Base-by-base conservation (phyloP, 2,329 filamentous ascomycete species). In the Cercospora sojina region DNA sequence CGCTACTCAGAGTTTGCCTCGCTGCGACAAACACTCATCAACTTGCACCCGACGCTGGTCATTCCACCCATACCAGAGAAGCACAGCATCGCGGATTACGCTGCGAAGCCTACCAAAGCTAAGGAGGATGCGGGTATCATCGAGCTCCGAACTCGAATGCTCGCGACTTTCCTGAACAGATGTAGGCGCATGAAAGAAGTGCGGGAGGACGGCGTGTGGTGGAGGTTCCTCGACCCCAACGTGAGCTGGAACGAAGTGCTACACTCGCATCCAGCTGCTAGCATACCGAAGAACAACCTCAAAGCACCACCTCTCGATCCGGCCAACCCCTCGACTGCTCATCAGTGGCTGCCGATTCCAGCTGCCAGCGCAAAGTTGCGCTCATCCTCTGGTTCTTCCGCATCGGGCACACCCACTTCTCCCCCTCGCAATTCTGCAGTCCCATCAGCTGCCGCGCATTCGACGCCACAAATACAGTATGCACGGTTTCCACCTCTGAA, bases 101-200 rank as follows among this genome's bases (percentile, higher is more conserved):
- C 95, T 16, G 93, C 96, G 29, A 98, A 97, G 74, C 95, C 96
- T 1, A 99, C 95, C 41, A 97, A 94, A 75, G 96, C 96, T 18
- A 99, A 97, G 79, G 94, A 99, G 79, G 96, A 99, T 77, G 90
- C 93, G 65, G 91, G 94, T 67, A 99, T 98, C 55, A 99, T 99
- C 70, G 95, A 99, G 76, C 83, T 98, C 71, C 88, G 95, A 67
- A 98, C 98, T 83, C 91, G 95, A 74, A 99, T 99, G 95, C 80
- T 99, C 62, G 91, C 91, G 4, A 95, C 98, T 0, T 99, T 99
- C 74, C 79, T 99, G 59, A 99, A 99, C 75, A 86, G 95, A 58
- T 99, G 95, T 79, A 87, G 93, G 70, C 88, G 88, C 69, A 98
- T 98, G 94, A 91, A 94, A 74, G 90, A 94, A 65, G 89, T 99